Percentiles rank a stretch among this genome's conserved stretches.
Conservation (phyloP, 257 asterid genomes). For the Perilla frutescens region DNA sequence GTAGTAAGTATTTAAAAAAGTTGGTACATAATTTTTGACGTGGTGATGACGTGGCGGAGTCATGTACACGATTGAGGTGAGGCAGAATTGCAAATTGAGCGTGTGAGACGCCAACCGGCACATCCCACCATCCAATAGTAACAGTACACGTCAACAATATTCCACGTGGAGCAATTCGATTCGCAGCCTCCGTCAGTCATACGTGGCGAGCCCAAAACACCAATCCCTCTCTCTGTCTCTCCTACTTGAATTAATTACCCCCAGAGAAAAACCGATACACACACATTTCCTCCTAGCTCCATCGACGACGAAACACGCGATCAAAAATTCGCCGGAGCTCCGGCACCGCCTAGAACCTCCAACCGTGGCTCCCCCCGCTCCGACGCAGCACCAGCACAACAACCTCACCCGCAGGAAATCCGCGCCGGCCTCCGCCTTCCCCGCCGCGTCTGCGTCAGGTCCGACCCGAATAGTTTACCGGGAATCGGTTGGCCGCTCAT, state of each 20-base stretch:
- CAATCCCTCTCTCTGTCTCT: neutral
- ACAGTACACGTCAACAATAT: conserved; percentile 10
- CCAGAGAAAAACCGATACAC: neutral
- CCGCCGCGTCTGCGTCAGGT: conserved; percentile 47
- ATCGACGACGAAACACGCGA: conserved; percentile 21
- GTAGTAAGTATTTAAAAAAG: too few relatives aligned
- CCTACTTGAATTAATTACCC: conserved; percentile 8
- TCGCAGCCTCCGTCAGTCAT: conserved; percentile 1
- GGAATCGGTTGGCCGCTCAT: conserved; percentile 48
- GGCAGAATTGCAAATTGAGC: too few relatives aligned
- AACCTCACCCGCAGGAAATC: conserved; percentile 76
- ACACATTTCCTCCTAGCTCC: neutral
- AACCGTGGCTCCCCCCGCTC: conserved; percentile 93
- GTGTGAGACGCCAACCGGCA: too few relatives aligned
- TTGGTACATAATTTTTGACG: too few relatives aligned
- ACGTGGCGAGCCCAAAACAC: conserved; percentile 38
- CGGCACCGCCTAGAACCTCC: conserved; percentile 51
- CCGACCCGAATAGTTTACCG: conserved; percentile 70
- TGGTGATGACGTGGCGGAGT: too few relatives aligned
- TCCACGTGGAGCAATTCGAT: conserved; percentile 40
- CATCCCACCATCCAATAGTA: conserved; percentile 27
- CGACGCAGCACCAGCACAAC: conserved; percentile 58
- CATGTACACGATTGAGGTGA: too few relatives aligned
- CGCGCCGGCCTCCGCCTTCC: conserved; percentile 56
- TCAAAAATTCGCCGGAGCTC: conserved; percentile 61